phyloP scores from a whole-genome alignment of 225 moss, liverwort and hornwort species.

The Thuidium tamariscinum region DNA sequence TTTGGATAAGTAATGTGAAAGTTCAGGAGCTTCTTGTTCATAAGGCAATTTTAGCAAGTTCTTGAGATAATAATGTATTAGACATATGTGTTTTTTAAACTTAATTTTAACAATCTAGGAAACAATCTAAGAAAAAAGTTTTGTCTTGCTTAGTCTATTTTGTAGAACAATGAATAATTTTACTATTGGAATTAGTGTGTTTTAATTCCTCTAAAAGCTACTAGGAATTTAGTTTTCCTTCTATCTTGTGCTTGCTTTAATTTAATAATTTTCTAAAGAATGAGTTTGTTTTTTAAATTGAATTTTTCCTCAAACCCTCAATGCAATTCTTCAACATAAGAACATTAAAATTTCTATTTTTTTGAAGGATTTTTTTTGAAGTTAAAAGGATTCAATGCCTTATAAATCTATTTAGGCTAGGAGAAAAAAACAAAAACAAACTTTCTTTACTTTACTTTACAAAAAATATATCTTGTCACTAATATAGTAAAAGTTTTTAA shows the following conservation, averaged over 20 bases:
- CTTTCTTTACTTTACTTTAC: background rate
- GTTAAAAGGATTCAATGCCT: background rate
- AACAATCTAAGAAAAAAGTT: background rate
- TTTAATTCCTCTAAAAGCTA: background rate
- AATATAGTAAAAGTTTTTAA: fast-evolving
- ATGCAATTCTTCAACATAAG: background rate
- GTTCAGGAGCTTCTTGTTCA: no score
- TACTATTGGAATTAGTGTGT: fast-evolving
- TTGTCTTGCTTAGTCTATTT: fast-evolving
- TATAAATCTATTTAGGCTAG: background rate
- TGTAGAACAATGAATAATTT: background rate
- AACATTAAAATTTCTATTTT: background rate
- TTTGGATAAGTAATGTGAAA: no score
- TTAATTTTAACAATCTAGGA: background rate
- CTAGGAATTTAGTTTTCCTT: background rate
- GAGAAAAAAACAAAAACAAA: background rate
- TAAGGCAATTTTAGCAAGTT: no score
- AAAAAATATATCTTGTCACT: background rate
- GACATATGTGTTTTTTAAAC: no score
- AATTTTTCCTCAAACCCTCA: background rate
- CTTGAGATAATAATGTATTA: no score
- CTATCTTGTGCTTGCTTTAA: fast-evolving
- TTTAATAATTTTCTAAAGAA: background rate
- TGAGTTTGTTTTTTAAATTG: background rate
- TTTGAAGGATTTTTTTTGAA: no score